phyloP scores from a whole-genome alignment of 1,284 basidiomycete species.

The Cystobasidium slooffiae region DNA sequence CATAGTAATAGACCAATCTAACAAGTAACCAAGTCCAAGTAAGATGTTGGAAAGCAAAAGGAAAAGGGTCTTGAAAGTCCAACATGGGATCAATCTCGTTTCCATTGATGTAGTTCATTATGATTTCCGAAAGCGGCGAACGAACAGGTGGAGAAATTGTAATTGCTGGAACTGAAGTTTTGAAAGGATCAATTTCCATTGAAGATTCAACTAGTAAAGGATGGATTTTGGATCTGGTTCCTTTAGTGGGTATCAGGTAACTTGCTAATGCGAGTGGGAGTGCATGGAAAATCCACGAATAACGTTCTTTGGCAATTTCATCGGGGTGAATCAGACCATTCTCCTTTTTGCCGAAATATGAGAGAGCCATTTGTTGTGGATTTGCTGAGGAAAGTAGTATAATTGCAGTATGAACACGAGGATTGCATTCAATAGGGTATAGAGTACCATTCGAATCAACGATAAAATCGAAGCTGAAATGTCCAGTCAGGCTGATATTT shows the following conservation, averaged over 20 bases:
- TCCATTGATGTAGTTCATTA: slow-evolving; percentile 36
- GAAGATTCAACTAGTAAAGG: neutral
- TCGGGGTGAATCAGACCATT: slow-evolving; percentile 43
- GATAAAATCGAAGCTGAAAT: slow-evolving; percentile 61
- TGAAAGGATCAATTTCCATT: slow-evolving; percentile 15
- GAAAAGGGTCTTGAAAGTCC: slow-evolving; percentile 55
- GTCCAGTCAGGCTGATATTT: slow-evolving; percentile 55
- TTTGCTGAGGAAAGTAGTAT: slow-evolving; percentile 55
- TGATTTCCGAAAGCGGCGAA: slow-evolving; percentile 45
- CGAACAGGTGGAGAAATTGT: slow-evolving; percentile 51
- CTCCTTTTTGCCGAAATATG: slow-evolving; percentile 46
- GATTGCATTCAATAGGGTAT: slow-evolving; percentile 60
- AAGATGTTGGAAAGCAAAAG: slow-evolving; percentile 56
- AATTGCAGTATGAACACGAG: slow-evolving; percentile 59
- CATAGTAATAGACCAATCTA: slow-evolving; percentile 49
- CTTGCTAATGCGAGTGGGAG: slow-evolving; percentile 58
- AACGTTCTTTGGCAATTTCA: slow-evolving; percentile 50
- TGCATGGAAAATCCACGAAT: slow-evolving; percentile 47
- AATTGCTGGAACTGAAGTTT: slow-evolving; percentile 53
- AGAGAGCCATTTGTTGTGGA: slow-evolving; percentile 47
- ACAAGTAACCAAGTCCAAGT: slow-evolving; percentile 54
- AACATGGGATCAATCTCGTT: slow-evolving; percentile 54
- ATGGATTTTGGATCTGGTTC: slow-evolving; percentile 19
- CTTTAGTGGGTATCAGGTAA: slow-evolving; percentile 49
- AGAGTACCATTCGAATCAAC: slow-evolving; percentile 55